phyloP scores from a whole-genome alignment of 495 filamentous ascomycete species.

The Penicillium soppii region DNA sequence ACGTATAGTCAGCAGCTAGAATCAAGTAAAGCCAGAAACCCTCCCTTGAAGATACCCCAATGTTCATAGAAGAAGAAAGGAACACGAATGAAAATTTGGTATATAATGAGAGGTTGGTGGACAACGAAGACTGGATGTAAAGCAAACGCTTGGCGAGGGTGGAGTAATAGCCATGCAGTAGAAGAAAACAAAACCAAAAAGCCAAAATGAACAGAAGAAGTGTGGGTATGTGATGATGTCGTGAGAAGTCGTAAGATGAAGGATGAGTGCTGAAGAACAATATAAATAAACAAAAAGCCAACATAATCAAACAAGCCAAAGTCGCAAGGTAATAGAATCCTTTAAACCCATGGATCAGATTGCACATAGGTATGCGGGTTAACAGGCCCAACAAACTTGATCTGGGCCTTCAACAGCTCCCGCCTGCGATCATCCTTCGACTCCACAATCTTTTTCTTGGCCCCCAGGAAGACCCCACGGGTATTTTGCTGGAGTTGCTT shows the following conservation, averaged over 20 bases:
- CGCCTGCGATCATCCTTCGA: constrained; percentile 35
- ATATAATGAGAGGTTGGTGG: neutral
- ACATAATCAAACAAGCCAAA: neutral
- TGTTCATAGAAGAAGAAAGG: neutral
- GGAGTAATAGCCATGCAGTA: neutral
- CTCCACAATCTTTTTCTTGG: constrained; percentile 33
- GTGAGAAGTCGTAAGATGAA: constrained; percentile 3
- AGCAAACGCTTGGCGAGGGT: neutral
- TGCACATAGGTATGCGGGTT: constrained; percentile 34
- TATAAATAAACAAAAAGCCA: neutral
- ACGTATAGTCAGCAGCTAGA: too few species aligned
- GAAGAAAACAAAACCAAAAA: neutral
- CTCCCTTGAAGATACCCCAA: neutral
- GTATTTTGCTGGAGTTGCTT: constrained; percentile 29
- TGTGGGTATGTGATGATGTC: neutral
- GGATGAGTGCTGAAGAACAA: neutral
- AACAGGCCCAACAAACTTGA: constrained; percentile 42
- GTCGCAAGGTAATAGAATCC: neutral
- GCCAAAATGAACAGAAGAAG: neutral
- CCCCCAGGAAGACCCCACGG: constrained; percentile 31
- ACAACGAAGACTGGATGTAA: neutral
- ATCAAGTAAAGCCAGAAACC: too few species aligned
- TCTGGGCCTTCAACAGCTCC: constrained; percentile 42
- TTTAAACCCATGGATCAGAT: constrained; percentile 38
- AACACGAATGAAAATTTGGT: neutral